A percentile compares a stretch with the other conserved stretches of the same genome.
These are phyloP conservation scores for Hemerocallis citrina DNA, from an alignment of 106 monocot species.

Conservation along the genomic window DNA sequence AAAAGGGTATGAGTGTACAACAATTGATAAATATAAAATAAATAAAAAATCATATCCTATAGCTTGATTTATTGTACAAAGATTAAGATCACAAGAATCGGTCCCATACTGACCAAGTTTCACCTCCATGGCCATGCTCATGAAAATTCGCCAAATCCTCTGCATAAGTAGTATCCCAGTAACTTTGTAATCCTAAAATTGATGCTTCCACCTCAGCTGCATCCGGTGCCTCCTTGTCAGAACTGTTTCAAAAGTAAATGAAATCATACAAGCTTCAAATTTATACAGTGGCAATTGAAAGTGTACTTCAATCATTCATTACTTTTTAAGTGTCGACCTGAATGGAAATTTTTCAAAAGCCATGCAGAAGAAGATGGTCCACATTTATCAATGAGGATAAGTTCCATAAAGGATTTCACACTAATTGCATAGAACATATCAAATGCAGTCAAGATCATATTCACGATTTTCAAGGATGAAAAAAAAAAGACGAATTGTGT, in stretches of 20 bases:
- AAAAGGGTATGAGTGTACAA: background rate
- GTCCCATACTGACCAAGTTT: constrained; percentile 53
- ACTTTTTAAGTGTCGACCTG: background rate
- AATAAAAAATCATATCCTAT: background rate
- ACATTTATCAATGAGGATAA: background rate
- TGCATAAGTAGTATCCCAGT: constrained; percentile 66
- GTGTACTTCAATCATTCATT: background rate
- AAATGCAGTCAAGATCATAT: no score
- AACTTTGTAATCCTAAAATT: constrained; percentile 56
- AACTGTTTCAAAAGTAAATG: constrained; percentile 29
- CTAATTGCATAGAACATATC: background rate
- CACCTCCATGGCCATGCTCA: constrained; percentile 62
- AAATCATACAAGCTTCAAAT: background rate
- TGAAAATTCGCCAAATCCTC: constrained; percentile 79
- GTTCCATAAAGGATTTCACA: background rate
- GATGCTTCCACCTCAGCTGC: constrained; percentile 60
- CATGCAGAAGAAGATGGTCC: background rate
- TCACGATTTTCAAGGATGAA: no score
- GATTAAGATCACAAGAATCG: no score
- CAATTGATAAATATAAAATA: background rate
- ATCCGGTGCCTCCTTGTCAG: constrained; percentile 82
- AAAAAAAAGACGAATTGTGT: no score
- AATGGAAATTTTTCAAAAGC: background rate
- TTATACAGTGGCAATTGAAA: background rate
- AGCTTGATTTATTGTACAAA: background rate